Base-by-base conservation (phyloP, 768 basidiomycete genomes). In the Harrya chromipes region DNA sequence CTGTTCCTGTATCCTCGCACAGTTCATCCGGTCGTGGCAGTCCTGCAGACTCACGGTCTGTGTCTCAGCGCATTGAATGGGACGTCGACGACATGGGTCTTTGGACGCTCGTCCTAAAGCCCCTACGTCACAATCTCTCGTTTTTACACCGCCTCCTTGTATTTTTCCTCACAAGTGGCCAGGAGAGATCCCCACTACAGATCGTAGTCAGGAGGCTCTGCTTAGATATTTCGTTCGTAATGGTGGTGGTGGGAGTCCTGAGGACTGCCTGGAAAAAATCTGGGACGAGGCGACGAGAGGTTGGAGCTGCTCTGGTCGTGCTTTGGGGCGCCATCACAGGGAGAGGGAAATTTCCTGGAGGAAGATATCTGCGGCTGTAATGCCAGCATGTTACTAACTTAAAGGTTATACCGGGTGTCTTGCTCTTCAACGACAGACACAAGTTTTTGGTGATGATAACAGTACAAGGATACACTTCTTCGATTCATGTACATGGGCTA, bases 1-100 rank as follows among this genome's bases (percentile, higher is more conserved):
- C 80, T 3, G 68, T 71, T 17, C 72, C 75, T 7, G 62, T 65
- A 34, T 71, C 74, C 38, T 71, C 75, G 6, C 67, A 71, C 46
- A 65, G 65, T 23, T 61, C 67, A 24, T 72, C 70, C 29, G 70
- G 74, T 40, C 70, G 74, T n/a, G 70, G 71, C 29, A 79, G 76
- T 31, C 77, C 77, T 6, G 59, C 72, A 29, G 63, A 66, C 35
- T 59, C 69, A 4, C 63, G 62, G 29, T 37, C 50, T 9, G 43
- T 46, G 27, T 26, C 52, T 47, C 68, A 65, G 27, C 52, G 31
- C 11, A 66, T 68, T 27, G 67, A 74, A 17, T 88, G 85, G 84
- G 85, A 90, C 62, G 61, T 87, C n/a, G 79, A 88, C 43, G 87
- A 91, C 62, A 73, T 91, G 63, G 90, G 90, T 40, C 78, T 91